Evolutionary conservation across 2,329 filamentous ascomycete species (phyloP).

Genomic region (Nothophaeocryptopus gaeumannii): DNA sequence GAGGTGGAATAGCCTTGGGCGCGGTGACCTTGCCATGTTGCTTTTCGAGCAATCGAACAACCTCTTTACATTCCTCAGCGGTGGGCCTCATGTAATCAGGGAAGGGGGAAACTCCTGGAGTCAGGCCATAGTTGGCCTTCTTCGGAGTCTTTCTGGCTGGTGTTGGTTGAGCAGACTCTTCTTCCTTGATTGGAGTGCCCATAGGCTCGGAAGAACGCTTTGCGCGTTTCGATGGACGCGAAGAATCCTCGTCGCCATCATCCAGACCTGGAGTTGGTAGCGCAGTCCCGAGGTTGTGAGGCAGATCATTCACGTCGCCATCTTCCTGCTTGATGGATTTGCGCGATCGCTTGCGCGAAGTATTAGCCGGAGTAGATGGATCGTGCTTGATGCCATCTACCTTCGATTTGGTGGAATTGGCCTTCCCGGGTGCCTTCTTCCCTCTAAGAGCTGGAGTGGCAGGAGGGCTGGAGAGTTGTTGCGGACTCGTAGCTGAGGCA

Average conservation of each 20-base stretch:
- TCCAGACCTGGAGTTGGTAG: constrained; percentile 31
- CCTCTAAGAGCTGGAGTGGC: constrained; percentile 38
- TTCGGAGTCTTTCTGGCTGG: constrained; percentile 38
- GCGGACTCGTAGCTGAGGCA: constrained; percentile 23
- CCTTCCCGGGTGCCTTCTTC: constrained; percentile 22
- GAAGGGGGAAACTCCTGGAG: constrained; percentile 59
- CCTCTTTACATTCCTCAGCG: constrained; percentile 64
- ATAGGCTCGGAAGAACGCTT: constrained; percentile 18
- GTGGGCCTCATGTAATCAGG: constrained; percentile 66
- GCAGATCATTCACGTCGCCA: constrained; percentile 48
- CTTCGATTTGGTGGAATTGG: constrained; percentile 1
- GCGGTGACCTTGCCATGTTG: constrained; percentile 63
- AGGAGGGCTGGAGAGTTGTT: constrained; percentile 45
- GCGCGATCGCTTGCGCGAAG: constrained; percentile 39
- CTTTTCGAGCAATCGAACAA: constrained; percentile 62
- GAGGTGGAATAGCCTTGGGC: constrained; percentile 66
- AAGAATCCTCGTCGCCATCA: constrained; percentile 18
- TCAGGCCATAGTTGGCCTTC: constrained; percentile 47
- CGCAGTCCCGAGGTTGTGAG: constrained; percentile 54
- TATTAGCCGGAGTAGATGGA: constrained; percentile 16
- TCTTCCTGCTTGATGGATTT: constrained; percentile 38
- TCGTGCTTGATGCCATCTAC: background rate
- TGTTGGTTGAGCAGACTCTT: constrained; percentile 5
- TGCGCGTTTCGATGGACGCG: constrained; percentile 31
- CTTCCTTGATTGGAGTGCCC: constrained; percentile 5